Evolutionary conservation across 371 early-diverging fungal species (phyloP).

Genomic region (Gilbertella persicaria): DNA sequence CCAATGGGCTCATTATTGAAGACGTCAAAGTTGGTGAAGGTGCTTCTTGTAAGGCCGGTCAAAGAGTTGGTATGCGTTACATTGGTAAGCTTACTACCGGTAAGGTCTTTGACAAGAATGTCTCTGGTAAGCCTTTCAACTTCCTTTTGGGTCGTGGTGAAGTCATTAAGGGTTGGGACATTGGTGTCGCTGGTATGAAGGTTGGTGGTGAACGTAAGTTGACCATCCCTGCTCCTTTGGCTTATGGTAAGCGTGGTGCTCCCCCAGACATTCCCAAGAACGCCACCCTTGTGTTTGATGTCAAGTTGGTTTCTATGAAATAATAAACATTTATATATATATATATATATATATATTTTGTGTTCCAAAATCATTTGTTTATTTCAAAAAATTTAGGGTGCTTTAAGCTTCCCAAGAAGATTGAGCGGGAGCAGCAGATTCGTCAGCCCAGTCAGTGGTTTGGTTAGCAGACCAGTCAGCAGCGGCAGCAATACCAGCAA

Average conservation of each 20-base stretch:
- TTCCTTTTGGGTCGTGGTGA: slow-evolving; percentile 89
- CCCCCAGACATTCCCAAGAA: slow-evolving; percentile 90
- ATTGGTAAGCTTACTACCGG: slow-evolving; percentile 89
- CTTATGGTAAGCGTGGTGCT: slow-evolving; percentile 87
- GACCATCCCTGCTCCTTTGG: slow-evolving; percentile 83
- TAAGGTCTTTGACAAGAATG: slow-evolving; percentile 94
- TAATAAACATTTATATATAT: slow-evolving; percentile 6
- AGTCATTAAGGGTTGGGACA: slow-evolving; percentile 96
- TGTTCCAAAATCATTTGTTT: background rate
- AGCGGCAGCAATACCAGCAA: slow-evolving; percentile 40
- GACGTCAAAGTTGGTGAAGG: slow-evolving; percentile 81
- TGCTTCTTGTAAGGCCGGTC: slow-evolving; percentile 75
- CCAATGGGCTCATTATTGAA: slow-evolving; percentile 81
- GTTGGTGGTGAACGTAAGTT: slow-evolving; percentile 88
- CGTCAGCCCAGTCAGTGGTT: slow-evolving; percentile 39
- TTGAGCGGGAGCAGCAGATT: slow-evolving; percentile 30
- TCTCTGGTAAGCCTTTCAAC: slow-evolving; percentile 85
- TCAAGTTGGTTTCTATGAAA: slow-evolving; percentile 42
- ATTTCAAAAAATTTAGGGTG: no score
- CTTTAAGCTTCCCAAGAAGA: slow-evolving; percentile 42
- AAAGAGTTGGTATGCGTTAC: slow-evolving; percentile 87
- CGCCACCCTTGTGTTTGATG: slow-evolving; percentile 85
- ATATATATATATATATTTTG: no score
- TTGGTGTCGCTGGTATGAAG: slow-evolving; percentile 89
- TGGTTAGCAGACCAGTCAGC: slow-evolving; percentile 35